Conservation (phyloP, 2,329 filamentous ascomycete species). For the Beauveria medogensis region DNA sequence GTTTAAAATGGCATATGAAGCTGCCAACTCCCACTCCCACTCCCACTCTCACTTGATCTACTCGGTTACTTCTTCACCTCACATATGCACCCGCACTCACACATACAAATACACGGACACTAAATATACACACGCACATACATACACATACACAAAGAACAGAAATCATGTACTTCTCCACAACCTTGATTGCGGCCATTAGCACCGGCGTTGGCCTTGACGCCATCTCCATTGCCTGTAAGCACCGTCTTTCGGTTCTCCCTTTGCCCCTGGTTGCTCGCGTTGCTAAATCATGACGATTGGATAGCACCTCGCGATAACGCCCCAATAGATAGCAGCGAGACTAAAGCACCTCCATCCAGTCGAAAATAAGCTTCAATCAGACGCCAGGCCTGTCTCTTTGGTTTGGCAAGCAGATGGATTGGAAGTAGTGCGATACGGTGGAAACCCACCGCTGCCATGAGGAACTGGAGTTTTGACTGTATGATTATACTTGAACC, state of each 20-base stretch:
- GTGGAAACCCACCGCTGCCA: not conserved
- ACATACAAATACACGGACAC: not conserved
- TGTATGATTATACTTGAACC: not conserved
- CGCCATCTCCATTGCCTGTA: not conserved
- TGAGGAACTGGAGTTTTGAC: not conserved
- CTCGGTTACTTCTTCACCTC: not conserved
- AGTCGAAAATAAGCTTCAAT: not conserved
- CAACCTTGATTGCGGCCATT: slow-evolving; percentile 3
- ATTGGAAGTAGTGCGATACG: not conserved
- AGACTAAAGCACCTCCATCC: not conserved
- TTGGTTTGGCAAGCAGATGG: not conserved
- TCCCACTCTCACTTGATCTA: not conserved
- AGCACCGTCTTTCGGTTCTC: not conserved
- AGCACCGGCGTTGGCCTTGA: slow-evolving; percentile 1
- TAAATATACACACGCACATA: not conserved
- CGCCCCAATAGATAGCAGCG: not conserved
- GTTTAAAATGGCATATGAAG: not conserved
- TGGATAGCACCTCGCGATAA: slow-evolving; percentile 2
- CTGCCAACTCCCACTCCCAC: not conserved
- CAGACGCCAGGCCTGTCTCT: not conserved
- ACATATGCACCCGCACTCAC: not conserved
- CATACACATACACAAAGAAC: not conserved
- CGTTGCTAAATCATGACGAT: not conserved
- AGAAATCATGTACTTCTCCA: slow-evolving; percentile 2
- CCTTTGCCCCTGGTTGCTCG: not conserved